Evolutionary conservation across 306 rosid genomes (phyloP).

Genomic region (Cucumis melo): DNA sequence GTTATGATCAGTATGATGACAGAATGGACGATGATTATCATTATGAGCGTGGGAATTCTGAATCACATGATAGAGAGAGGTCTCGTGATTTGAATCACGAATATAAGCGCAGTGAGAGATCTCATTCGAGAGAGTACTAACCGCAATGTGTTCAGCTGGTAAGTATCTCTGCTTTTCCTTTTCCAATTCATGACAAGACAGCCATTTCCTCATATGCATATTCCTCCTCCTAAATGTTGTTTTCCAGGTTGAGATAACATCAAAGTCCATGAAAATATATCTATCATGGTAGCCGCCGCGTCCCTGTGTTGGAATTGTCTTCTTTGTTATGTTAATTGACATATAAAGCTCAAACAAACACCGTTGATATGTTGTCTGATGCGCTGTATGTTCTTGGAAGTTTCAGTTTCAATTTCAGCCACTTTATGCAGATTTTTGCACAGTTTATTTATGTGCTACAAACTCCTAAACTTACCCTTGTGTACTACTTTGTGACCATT

Average conservation of each 20-base stretch:
- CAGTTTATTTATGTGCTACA: not conserved
- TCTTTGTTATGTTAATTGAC: not conserved
- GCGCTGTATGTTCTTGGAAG: not conserved
- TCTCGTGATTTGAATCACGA: constrained; percentile 49
- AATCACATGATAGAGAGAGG: constrained; percentile 56
- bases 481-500: not conserved
- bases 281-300: not conserved
- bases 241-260: not conserved
- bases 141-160: not conserved
- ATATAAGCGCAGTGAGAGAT: constrained; percentile 49
- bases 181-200: no score
- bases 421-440: not conserved
- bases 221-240: not conserved
- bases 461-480: not conserved
- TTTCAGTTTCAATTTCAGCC: not conserved
- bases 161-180: not conserved
- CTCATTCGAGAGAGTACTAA: constrained; percentile 57
- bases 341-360: not conserved
- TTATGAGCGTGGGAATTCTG: constrained; percentile 39
- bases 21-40: constrained; percentile 58
- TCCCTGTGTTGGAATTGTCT: not conserved
- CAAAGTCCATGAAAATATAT: not conserved
- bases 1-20: constrained; percentile 41
- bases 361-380: not conserved
- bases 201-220: not conserved